Evolutionary conservation across 2,329 filamentous ascomycete genomes (phyloP).

Genomic region (Zymoseptoria ardabiliae): DNA sequence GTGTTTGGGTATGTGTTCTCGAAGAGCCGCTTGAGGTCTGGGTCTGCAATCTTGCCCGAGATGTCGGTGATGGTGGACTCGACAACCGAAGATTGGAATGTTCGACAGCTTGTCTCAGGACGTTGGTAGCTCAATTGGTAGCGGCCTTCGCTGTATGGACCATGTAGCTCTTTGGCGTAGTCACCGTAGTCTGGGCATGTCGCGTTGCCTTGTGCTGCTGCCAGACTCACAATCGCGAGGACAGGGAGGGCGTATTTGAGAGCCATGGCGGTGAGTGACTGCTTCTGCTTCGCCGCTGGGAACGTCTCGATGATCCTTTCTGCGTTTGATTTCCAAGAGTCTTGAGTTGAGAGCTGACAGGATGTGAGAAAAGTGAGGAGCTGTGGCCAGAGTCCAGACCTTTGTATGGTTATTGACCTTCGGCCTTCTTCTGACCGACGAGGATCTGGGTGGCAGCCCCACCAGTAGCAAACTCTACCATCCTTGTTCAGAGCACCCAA

Average conservation of each 20-base stretch:
- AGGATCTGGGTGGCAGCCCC: neutral
- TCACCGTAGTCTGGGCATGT: slow-evolving; percentile 36
- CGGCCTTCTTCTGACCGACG: neutral
- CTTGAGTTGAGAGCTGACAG: neutral
- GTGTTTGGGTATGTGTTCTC: slow-evolving; percentile 69
- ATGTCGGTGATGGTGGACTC: slow-evolving; percentile 33
- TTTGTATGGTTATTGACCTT: neutral
- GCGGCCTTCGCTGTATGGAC: slow-evolving; percentile 37
- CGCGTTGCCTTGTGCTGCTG: slow-evolving; percentile 10
- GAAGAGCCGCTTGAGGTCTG: slow-evolving; percentile 63
- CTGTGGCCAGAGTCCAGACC: neutral
- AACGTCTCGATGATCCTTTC: no score
- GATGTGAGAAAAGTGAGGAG: neutral
- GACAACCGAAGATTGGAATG: slow-evolving; percentile 39
- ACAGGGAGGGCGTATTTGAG: slow-evolving; percentile 6
- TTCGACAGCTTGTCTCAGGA: slow-evolving; percentile 38
- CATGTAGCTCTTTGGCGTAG: slow-evolving; percentile 36
- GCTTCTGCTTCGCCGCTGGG: no score
- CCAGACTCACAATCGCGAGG: neutral
- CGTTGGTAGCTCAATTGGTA: slow-evolving; percentile 42
- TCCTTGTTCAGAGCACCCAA: neutral
- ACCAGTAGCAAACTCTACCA: neutral
- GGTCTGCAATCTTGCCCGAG: slow-evolving; percentile 34
- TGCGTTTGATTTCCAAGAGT: neutral
- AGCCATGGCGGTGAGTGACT: slow-evolving; percentile 3